Base-by-base conservation (phyloP, 1,139 yeast species). In the Lodderomyces jiufengensis region DNA sequence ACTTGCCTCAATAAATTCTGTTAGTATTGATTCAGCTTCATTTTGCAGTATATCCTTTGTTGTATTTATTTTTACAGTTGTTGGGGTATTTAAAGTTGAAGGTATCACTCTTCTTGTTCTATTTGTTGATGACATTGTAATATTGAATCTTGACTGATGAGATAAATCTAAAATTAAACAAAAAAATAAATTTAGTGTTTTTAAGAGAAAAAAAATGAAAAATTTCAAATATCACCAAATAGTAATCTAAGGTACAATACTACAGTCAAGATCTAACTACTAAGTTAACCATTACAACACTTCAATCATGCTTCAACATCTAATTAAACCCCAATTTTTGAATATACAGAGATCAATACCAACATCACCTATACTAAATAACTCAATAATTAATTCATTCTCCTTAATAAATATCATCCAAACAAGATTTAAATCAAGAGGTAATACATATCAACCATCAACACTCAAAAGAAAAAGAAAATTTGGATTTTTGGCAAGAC, bases 361-460 rank as follows among this genome's bases (percentile, higher is more conserved):
- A 9, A 25, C 7, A 11, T 9, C 20, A 18, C 20, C 20, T 5
- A 18, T 18, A 18, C 20, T 18, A 18, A 18, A 18, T 18, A 18
- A 12, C 8, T n/a, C n/a, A 20, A 11, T 18, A 20, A 7, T 13
- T 16, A 11, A 11, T 29, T 5, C 31, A 29, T 2, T 5, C 11
- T 12, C 13, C n/a, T 63, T 38, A 61, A 5, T 21, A 16, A 24
- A 75, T 3, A 54, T 77, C 46, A 51, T 73, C 50, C 75, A 74
- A 55, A 62, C 70, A 63, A 76, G 96, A 66, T 82, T 90, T 81
- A 81, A 84, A 57, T 72, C 88, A 21, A 79, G 95, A 68, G 98
- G 98, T 62, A 84, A 87, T 63, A 87, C 95, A 15, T 92, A 84
- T 61, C 97, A 90, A 60, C 97, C 98, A 31, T 83, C 90, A 41